Conservation (phyloP, 345 rosid genomes). For the Mangifera indica region DNA sequence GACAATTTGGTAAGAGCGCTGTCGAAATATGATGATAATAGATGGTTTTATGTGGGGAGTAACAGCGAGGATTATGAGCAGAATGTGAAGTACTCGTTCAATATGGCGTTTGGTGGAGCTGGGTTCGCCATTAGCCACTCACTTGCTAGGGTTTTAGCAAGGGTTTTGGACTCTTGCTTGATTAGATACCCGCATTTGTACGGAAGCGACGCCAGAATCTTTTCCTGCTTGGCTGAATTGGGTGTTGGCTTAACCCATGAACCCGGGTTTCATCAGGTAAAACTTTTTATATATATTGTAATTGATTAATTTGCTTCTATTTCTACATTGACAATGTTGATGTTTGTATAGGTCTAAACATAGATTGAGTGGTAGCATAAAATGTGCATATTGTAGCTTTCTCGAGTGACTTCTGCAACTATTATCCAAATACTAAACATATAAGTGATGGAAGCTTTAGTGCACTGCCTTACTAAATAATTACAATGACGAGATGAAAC, state of each 20-base stretch:
- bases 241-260: slow-evolving; percentile 83
- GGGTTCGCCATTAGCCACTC: slow-evolving; percentile 79
- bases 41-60: slow-evolving; percentile 77
- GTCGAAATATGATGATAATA: slow-evolving; percentile 70
- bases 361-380: background rate
- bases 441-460: background rate
- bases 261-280: slow-evolving; percentile 96
- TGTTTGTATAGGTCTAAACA: background rate
- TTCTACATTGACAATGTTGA: background rate
- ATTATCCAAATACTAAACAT: background rate
- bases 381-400: background rate
- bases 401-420: background rate
- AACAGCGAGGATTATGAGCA: slow-evolving; percentile 82
- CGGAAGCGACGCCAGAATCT: slow-evolving; percentile 81
- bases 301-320: background rate
- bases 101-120: slow-evolving; percentile 96
- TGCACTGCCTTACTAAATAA: background rate
- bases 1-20: slow-evolving; percentile 72
- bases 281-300: too few species aligned
- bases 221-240: slow-evolving; percentile 82
- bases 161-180: slow-evolving; percentile 79
- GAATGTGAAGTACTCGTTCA: slow-evolving; percentile 70
- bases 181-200: slow-evolving; percentile 73
- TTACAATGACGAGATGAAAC: too few species aligned
- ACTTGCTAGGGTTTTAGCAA: slow-evolving; percentile 55